Base-by-base conservation (phyloP, 2,329 filamentous ascomycete genomes). In the Diaporthe nobilis region DNA sequence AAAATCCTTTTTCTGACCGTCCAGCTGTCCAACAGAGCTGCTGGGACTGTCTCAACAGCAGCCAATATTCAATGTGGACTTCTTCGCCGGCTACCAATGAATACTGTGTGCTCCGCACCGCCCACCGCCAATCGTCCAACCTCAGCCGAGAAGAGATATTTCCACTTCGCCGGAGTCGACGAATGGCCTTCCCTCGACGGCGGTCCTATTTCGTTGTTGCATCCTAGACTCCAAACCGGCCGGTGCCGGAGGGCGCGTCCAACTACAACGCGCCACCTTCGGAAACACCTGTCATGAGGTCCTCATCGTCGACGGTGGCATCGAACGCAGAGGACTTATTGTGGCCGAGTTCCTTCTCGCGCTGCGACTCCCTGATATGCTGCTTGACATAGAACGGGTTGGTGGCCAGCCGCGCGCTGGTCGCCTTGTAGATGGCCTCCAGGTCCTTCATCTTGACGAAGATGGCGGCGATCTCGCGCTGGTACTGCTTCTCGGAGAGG, bases 361-460 rank as follows among this genome's bases (percentile, higher is more conserved):
- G 84, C 79, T 85, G 87, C 79, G 87, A 84, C 73, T 91, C 88
- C 63, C 84, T 85, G 2, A 85, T 77, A 25, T 88, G 28, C 75
- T 86, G 84, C 70, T 86, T 88, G 7, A 91, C 83, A 78, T 91
- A 92, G 31, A 92, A 90, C 77, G 87, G 88, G 79, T 87, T 89
- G n/a, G 87, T 85, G 61, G 85, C 87, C 12, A 93, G 83, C 37
- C 90, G 87, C 72, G 89, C 87, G 77, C 90, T 88, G 2, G 88
- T 89, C n/a, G 85, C 82, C 77, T 85, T 85, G 79, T 91, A 88
- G 72, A 90, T 83, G 39, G 84, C 81, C 63, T 84, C 84, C 17
- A 93, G 82, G 17, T 79, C 79, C 75, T 86, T 83, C 58, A 92
- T 85, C 15, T 84, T 85, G 17, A 77, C 75, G 31, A 86, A 85